Percentiles rank a stretch among this genome's conserved stretches.
Evolutionary conservation across 192 early-diverging fungal species (phyloP).

Genomic region (Gaertneriomyces semiglobifer): DNA sequence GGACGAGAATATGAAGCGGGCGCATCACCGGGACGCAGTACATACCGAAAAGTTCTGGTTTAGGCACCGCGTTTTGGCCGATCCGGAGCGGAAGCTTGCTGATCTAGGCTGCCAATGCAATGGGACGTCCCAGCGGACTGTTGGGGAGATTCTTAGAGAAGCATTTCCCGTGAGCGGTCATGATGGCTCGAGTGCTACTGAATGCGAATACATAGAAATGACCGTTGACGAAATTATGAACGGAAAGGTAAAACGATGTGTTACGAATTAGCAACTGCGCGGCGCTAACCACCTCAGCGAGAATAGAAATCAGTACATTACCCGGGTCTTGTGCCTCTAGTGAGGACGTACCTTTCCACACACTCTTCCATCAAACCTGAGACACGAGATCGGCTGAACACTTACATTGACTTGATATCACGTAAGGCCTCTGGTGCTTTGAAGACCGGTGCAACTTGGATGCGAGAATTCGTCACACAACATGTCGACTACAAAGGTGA

Average conservation of each 20-base stretch:
- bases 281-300: not conserved
- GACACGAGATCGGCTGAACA: constrained; percentile 66
- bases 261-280: not conserved
- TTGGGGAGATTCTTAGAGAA: constrained; percentile 7
- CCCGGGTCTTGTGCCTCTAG: constrained; percentile 78
- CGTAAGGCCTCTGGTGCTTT: constrained; percentile 76
- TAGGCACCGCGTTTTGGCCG: constrained; percentile 73
- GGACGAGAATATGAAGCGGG: constrained; percentile 90
- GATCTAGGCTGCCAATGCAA: constrained; percentile 14
- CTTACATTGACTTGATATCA: constrained; percentile 76
- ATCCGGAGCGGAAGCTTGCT: constrained; percentile 24
- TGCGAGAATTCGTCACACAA: constrained; percentile 78
- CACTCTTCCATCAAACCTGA: constrained; percentile 66
- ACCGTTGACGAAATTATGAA: constrained; percentile 92
- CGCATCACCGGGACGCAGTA: constrained; percentile 81
- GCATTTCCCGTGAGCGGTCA: not conserved
- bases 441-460: constrained; percentile 86
- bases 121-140: not conserved
- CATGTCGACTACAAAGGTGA: constrained; percentile 90
- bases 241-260: constrained; percentile 51
- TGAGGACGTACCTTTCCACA: constrained; percentile 70
- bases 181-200: constrained; percentile 15
- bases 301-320: constrained; percentile 49
- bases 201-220: constrained; percentile 55
- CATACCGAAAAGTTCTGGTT: constrained; percentile 84